A percentile compares a stretch with the other conserved stretches of the same genome.
Evolutionary conservation across 192 early-diverging fungal genomes (phyloP).

Genomic region (Coemansia reversa): DNA sequence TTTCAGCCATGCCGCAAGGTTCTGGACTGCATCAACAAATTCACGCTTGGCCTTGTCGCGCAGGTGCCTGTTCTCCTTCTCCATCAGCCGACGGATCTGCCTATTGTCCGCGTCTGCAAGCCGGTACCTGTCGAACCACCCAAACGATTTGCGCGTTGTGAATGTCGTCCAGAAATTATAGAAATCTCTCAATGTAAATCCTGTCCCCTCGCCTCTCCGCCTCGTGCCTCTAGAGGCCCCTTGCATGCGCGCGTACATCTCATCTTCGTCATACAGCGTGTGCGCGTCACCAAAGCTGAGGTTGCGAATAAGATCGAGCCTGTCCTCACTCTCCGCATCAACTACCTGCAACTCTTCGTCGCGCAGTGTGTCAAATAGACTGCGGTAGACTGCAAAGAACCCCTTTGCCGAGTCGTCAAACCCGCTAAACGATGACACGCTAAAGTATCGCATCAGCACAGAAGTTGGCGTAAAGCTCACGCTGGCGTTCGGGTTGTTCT

Average conservation of each 20-base stretch:
- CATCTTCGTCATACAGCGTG: constrained; percentile 66
- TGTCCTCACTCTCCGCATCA: constrained; percentile 21
- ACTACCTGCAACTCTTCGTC: constrained; percentile 68
- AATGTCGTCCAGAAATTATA: constrained; percentile 84
- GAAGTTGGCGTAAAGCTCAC: constrained; percentile 34
- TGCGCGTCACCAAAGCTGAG: constrained; percentile 70
- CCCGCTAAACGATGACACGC: constrained; percentile 66
- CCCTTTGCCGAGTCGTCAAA: constrained; percentile 68
- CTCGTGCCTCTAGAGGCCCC: constrained; percentile 8
- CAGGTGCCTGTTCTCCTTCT: constrained; percentile 85
- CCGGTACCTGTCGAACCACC: constrained; percentile 88
- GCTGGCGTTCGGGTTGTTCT: constrained; percentile 52
- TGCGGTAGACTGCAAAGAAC: constrained; percentile 81
- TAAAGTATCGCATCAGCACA: constrained; percentile 80
- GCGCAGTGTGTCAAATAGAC: constrained; percentile 73
- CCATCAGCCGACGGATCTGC: constrained; percentile 76
- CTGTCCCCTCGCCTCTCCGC: constrained; percentile 13
- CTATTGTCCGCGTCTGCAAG: constrained; percentile 81
- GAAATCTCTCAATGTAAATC: constrained; percentile 61
- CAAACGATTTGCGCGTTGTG: constrained; percentile 81
- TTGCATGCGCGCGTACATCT: constrained; percentile 20
- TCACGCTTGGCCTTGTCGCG: constrained; percentile 73
- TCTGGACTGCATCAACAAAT: constrained; percentile 73
- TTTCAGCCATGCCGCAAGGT: constrained; percentile 71
- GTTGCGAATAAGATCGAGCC: constrained; percentile 28